Conservation (phyloP, 1,284 basidiomycete genomes). For the Pseudozyma sp. region DNA sequence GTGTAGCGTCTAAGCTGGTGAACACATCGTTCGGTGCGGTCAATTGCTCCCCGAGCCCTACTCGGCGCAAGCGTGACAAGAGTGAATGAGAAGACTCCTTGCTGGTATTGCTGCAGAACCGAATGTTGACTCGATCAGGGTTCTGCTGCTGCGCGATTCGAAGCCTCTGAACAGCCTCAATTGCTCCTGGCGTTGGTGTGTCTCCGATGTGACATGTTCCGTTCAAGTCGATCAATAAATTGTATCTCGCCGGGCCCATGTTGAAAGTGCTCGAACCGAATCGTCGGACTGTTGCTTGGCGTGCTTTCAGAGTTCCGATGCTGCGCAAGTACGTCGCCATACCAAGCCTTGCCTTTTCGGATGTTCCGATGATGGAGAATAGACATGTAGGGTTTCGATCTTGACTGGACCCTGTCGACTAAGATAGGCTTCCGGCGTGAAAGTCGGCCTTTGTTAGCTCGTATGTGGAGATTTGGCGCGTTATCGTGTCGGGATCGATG, state of each 20-base stretch:
- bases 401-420: no score
- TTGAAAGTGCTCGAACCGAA: neutral
- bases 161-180: slow-evolving; percentile 34
- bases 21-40: slow-evolving; percentile 29
- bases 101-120: slow-evolving; percentile 48
- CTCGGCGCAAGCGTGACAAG: slow-evolving; percentile 26
- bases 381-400: neutral
- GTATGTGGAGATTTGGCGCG: no score
- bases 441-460: no score
- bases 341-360: no score
- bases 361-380: neutral
- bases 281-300: neutral
- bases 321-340: neutral
- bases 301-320: neutral
- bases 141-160: slow-evolving; percentile 15
- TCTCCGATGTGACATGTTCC: slow-evolving; percentile 47
- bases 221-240: slow-evolving; percentile 47
- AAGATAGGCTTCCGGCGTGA: no score
- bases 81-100: slow-evolving; percentile 39
- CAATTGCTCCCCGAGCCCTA: slow-evolving; percentile 16
- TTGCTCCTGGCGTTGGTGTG: slow-evolving; percentile 22
- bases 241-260: slow-evolving; percentile 15
- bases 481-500: no score
- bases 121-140: slow-evolving; percentile 23
- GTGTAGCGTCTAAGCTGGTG: slow-evolving; percentile 39